Evolutionary conservation across 257 asterid species (phyloP).

Genomic region (Nicotiana paniculata): DNA sequence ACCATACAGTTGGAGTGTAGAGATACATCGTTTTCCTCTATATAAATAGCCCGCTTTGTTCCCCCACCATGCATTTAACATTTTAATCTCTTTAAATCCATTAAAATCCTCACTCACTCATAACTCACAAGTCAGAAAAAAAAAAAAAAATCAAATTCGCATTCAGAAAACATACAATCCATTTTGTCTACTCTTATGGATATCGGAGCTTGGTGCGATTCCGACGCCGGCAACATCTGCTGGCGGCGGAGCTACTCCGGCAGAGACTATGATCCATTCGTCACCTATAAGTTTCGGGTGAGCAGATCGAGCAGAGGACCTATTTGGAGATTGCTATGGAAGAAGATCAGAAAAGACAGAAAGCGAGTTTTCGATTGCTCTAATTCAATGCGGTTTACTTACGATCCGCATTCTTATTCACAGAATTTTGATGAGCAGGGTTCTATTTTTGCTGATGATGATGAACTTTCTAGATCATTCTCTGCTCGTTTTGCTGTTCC

Average conservation of each 20-base stretch:
- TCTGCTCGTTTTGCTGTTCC: slow-evolving; percentile 83
- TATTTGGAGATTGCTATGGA: slow-evolving; percentile 65
- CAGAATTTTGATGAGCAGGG: slow-evolving; percentile 70
- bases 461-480: slow-evolving; percentile 60
- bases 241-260: not conserved
- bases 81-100: not conserved
- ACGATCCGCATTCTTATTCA: slow-evolving; percentile 64
- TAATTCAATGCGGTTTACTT: slow-evolving; percentile 51
- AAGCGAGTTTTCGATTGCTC: slow-evolving; percentile 30
- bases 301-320: slow-evolving; percentile 29
- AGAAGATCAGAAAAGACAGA: slow-evolving; percentile 62
- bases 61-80: not conserved
- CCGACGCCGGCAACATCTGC: not conserved
- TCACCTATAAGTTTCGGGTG: slow-evolving; percentile 7
- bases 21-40: not conserved
- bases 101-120: not conserved
- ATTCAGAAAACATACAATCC: not conserved
- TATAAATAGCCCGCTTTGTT: slow-evolving; percentile 15
- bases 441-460: slow-evolving; percentile 29
- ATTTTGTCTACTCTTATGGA: not conserved
- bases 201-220: not conserved
- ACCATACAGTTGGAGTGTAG: not conserved
- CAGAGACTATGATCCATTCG: not conserved
- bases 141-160: not conserved
- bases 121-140: not conserved